Conservation (phyloP, 192 early-diverging fungal genomes). For the Chytriomyces sp. region DNA sequence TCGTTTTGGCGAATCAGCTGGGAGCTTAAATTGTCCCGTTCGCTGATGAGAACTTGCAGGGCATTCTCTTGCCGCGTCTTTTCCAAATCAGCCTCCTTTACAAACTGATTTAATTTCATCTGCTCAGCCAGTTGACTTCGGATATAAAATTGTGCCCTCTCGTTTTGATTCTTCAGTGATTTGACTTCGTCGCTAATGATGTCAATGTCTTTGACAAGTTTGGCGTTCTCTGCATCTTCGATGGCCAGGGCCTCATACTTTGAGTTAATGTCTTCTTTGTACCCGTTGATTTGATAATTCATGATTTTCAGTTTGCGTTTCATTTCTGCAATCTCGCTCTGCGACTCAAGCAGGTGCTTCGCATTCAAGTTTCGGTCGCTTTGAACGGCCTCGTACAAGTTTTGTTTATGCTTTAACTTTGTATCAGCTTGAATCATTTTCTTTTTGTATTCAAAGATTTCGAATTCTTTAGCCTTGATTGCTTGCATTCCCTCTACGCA, state of each 20-base stretch:
- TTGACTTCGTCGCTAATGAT: conserved; percentile 58
- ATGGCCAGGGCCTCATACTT: conserved; percentile 54
- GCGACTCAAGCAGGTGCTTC: conserved; percentile 64
- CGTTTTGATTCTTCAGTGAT: conserved; percentile 60
- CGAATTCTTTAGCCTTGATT: conserved; percentile 60
- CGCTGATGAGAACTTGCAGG: conserved; percentile 56
- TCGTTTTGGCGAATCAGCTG: conserved; percentile 62
- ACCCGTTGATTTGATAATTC: conserved; percentile 70
- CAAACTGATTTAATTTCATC: conserved; percentile 62
- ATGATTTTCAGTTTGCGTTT: conserved; percentile 66
- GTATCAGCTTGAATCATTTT: conserved; percentile 62
- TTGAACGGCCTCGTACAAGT: conserved; percentile 68
- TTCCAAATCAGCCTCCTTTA: conserved; percentile 66
- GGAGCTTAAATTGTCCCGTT: conserved; percentile 58
- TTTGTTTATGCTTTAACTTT: conserved; percentile 68
- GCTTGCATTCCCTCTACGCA: conserved; percentile 47
- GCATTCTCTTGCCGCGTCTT: conserved; percentile 61
- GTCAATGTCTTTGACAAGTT: conserved; percentile 58
- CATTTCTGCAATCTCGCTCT: conserved; percentile 64
- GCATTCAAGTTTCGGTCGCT: conserved; percentile 63
- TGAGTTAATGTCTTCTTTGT: conserved; percentile 61
- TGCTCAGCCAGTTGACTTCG: conserved; percentile 55
- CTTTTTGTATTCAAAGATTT: conserved; percentile 61
- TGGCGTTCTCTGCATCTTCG: conserved; percentile 51
- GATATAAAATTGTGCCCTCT: conserved; percentile 61